Base-by-base conservation (phyloP, 75 land plant species). In the Selaginella tamariscina region DNA sequence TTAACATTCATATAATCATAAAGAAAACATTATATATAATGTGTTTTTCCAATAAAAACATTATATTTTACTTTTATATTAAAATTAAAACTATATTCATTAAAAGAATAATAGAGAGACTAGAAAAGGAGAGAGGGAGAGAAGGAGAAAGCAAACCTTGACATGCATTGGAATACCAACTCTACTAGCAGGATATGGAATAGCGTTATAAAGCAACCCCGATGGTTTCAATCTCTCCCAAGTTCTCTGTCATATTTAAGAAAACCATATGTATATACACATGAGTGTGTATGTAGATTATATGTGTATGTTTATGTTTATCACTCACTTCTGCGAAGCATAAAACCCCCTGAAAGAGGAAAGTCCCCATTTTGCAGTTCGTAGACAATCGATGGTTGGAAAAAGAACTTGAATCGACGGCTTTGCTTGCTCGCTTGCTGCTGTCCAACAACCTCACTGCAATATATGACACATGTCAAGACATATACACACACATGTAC, bases 161-260 rank as follows among this genome's bases (percentile, higher is more conserved):
- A 75, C 71, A 81, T 89, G 94, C 87, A 89, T 86, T 56, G 94
- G 94, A 72, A 73, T 73, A 15, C 83, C 87, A 5, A 72, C 70
- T 76, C 94, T 72, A 44, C 76, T 30, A 33, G 64, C 24, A 5
- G 94, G 89, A 79, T 77, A 64, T n/a, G 94, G 94, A 75, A 89
- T 54, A 29, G 85, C 80, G 80, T 89, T 89, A 72, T 79, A 77
- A 5, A 39, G 84, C 64, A 64, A 84, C 69, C 33, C 68, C 11
- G 78, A 54, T 65, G 71, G 23, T 75, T 68, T 86, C 71, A 89
- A 33, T 33, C 85, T 78, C 71, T 86, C 77, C 94, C 94, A 89
- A 27, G 94, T 84, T 74, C 72, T 82, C 94, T 88, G 80, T 39
- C n/a, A n/a, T n/a, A n/a, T n/a, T n/a, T n/a, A n/a, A n/a, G n/a